A percentile compares a stretch with the other conserved stretches of the same genome.
Conservation (phyloP, 176 grass and related monocot genomes). For the Carex myosuroides region DNA sequence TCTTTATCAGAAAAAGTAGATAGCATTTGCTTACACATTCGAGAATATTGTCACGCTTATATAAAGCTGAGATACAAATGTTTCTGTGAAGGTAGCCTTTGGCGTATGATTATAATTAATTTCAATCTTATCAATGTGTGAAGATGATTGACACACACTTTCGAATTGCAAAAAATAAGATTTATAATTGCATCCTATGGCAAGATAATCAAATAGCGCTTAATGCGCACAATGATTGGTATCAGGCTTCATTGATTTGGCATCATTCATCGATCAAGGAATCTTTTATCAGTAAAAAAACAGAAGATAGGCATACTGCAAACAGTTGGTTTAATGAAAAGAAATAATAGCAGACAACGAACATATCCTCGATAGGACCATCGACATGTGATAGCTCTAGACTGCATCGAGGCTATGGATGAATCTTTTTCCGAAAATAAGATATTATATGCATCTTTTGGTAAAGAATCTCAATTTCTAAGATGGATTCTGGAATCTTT, state of each 20-base stretch:
- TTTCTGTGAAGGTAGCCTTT: not conserved
- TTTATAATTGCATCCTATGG: not conserved
- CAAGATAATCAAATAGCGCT: not conserved
- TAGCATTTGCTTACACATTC: not conserved
- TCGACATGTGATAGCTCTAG: not conserved
- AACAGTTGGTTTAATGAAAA: not conserved
- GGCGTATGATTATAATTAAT: not conserved
- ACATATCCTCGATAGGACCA: not conserved
- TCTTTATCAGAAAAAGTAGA: slow-evolving; percentile 21
- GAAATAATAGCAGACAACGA: not conserved
- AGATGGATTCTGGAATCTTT: not conserved
- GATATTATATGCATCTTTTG: not conserved
- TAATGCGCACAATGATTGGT: not conserved
- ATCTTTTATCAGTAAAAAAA: not conserved
- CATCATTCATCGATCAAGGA: not conserved
- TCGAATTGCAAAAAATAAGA: not conserved
- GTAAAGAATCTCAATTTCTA: not conserved
- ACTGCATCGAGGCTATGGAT: not conserved
- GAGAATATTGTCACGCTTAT: not conserved
- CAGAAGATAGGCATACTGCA: not conserved
- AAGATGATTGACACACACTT: not conserved
- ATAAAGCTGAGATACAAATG: slow-evolving; percentile 11
- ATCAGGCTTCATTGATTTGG: not conserved
- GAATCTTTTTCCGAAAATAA: not conserved
- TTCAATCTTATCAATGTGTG: not conserved